These are phyloP conservation scores for Vaccinium macrocarpon DNA, from an alignment of 148 eudicot genomes.

Conservation along the genomic window DNA sequence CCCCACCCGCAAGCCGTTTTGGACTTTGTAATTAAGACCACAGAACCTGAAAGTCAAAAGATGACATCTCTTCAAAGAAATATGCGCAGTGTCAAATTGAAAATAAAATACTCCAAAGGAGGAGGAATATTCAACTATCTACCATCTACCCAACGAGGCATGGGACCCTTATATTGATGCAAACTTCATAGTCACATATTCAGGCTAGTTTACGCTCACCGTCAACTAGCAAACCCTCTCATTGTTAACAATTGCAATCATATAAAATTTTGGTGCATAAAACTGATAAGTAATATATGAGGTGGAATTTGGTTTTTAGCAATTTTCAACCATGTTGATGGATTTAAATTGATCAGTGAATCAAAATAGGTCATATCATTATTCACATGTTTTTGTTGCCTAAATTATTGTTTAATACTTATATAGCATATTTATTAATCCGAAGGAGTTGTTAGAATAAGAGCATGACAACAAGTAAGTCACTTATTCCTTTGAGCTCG, in stretches of 20 bases:
- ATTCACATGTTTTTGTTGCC: too few relatives aligned
- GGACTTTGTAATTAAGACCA: not conserved
- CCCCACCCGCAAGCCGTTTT: not conserved
- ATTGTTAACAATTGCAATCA: not conserved
- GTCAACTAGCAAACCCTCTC: too few relatives aligned
- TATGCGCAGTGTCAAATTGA: not conserved
- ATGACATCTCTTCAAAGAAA: not conserved
- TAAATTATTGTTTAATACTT: too few relatives aligned
- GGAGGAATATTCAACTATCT: not conserved
- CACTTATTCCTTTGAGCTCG: too few relatives aligned
- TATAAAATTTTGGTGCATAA: not conserved
- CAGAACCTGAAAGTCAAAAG: not conserved
- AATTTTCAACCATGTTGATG: not conserved
- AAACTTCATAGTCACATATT: too few relatives aligned
- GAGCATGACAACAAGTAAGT: too few relatives aligned
- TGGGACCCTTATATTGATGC: not conserved
- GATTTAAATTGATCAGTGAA: not conserved
- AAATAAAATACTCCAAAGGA: not conserved
- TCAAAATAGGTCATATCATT: not conserved
- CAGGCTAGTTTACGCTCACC: too few relatives aligned
- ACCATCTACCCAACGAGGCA: not conserved
- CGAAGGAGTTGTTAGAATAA: not conserved
- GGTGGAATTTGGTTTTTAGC: too few relatives aligned
- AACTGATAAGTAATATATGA: too few relatives aligned
- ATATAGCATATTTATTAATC: too few relatives aligned